These are phyloP conservation scores for Coemansia linderi DNA, from an alignment of 371 early-diverging fungal species.

Conservation along the genomic window DNA sequence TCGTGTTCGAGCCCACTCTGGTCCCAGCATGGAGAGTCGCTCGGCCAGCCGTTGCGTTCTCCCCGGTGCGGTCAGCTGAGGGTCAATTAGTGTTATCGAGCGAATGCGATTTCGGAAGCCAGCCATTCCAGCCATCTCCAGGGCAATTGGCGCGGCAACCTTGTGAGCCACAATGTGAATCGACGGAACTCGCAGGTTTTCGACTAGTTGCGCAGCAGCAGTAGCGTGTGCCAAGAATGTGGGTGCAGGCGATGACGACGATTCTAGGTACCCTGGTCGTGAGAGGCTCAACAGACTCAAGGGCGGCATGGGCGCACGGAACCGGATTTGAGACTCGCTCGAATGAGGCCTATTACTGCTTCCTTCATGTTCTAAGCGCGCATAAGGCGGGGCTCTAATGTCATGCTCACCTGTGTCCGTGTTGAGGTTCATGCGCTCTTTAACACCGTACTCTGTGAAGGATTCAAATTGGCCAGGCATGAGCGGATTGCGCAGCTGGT, in stretches of 20 bases:
- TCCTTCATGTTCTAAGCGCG: neutral
- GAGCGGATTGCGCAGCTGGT: conserved; percentile 49
- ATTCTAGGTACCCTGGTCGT: conserved; percentile 54
- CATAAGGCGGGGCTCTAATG: neutral
- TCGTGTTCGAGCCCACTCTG: conserved; percentile 49
- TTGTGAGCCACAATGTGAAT: conserved; percentile 50
- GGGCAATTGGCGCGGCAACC: conserved; percentile 49
- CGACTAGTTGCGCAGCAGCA: conserved; percentile 45
- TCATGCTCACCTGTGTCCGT: neutral
- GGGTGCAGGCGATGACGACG: conserved; percentile 37
- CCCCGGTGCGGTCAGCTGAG: conserved; percentile 28
- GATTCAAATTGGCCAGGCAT: conserved; percentile 51
- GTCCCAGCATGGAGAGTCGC: conserved; percentile 28
- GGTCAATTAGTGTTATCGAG: conserved; percentile 48
- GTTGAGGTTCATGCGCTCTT: conserved; percentile 15
- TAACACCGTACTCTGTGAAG: conserved; percentile 43
- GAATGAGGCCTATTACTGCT: neutral
- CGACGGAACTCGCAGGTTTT: conserved; percentile 46
- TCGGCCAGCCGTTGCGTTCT: conserved; percentile 21
- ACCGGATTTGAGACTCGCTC: conserved; percentile 11
- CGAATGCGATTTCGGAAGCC: conserved; percentile 49
- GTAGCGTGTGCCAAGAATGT: conserved; percentile 52
- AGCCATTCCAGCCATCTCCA: conserved; percentile 53
- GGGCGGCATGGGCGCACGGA: conserved; percentile 32
- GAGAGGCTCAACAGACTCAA: conserved; percentile 52